A percentile compares a stretch with the other conserved stretches of the same genome.
phyloP scores from a whole-genome alignment of 2,329 filamentous ascomycete genomes.

The Lecanicillium sp. region DNA sequence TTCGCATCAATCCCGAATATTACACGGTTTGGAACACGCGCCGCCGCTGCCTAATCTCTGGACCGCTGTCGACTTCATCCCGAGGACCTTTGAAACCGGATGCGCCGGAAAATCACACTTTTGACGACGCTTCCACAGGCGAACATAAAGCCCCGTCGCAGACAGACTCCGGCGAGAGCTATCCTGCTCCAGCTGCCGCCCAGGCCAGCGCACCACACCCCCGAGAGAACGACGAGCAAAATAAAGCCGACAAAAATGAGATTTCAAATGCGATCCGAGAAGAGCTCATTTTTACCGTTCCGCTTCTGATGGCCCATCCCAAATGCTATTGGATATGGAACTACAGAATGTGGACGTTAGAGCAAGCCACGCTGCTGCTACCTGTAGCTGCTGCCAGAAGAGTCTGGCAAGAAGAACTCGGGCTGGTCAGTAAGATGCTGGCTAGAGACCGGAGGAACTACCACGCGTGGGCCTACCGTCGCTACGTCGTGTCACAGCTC shows the following conservation, averaged over 20 bases:
- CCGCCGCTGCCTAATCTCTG: slow-evolving; percentile 60
- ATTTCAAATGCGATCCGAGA: slow-evolving; percentile 51
- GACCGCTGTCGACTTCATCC: slow-evolving; percentile 49
- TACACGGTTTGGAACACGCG: slow-evolving; percentile 90
- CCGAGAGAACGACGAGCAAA: neutral
- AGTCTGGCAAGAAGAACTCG: slow-evolving; percentile 82
- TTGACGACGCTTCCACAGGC: slow-evolving; percentile 50
- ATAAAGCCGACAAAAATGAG: slow-evolving; percentile 34
- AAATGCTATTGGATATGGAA: slow-evolving; percentile 99
- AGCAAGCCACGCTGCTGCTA: slow-evolving; percentile 62
- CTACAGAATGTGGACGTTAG: slow-evolving; percentile 79
- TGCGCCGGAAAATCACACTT: slow-evolving; percentile 49
- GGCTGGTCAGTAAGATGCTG: slow-evolving; percentile 81
- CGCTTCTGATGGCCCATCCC: slow-evolving; percentile 75
- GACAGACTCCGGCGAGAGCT: slow-evolving; percentile 48
- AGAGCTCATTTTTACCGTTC: slow-evolving; percentile 78
- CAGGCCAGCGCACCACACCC: neutral
- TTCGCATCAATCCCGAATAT: slow-evolving; percentile 77
- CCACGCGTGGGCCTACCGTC: slow-evolving; percentile 91
- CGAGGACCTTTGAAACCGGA: slow-evolving; percentile 47
- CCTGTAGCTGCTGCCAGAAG: slow-evolving; percentile 47
- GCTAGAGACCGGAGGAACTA: slow-evolving; percentile 83
- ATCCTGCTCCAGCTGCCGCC: slow-evolving; percentile 34
- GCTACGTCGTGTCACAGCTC: slow-evolving; percentile 68
- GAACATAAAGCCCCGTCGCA: slow-evolving; percentile 56